Percentiles rank a stretch among this genome's conserved stretches.
These are phyloP conservation scores for Paramarasmius palmivorus DNA, from an alignment of 1,284 basidiomycete genomes.

Conservation along the genomic window DNA sequence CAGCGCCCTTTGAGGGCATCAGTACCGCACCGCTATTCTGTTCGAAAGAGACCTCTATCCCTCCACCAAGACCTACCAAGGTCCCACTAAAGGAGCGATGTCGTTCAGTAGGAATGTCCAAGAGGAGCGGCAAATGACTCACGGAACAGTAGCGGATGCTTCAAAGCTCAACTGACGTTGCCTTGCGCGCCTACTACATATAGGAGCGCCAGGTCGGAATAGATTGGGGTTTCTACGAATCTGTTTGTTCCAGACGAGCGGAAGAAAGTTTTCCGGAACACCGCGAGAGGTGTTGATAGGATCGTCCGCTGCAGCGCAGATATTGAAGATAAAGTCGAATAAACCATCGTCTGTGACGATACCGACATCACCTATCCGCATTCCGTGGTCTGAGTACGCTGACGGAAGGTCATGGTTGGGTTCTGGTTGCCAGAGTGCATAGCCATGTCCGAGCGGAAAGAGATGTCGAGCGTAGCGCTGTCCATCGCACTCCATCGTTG, in stretches of 20 bases:
- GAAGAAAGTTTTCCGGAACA: constrained; percentile 9
- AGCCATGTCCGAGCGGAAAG: constrained; percentile 19
- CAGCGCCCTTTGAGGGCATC: constrained; percentile 11
- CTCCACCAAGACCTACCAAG: neutral
- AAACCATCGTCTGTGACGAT: constrained; percentile 15
- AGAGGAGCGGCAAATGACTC: neutral
- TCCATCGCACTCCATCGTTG: neutral
- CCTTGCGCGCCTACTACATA: neutral
- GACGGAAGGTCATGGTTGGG: constrained; percentile 18
- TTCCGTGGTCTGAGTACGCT: constrained; percentile 20
- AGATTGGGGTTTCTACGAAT: neutral
- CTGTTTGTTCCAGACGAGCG: neutral
- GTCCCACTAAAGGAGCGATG: neutral
- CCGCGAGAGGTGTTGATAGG: constrained; percentile 12
- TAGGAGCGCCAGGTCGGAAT: neutral
- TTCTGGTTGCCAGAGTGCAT: constrained; percentile 30
- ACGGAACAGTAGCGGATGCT: neutral
- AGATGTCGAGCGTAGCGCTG: constrained; percentile 7
- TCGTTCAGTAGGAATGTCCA: neutral
- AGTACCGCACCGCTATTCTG: constrained; percentile 5
- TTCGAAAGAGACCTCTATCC: neutral
- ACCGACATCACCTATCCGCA: constrained; percentile 27
- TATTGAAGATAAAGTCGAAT: constrained; percentile 21
- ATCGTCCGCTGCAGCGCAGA: constrained; percentile 12
- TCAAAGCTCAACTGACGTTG: neutral